A percentile compares a stretch with the other conserved stretches of the same genome.
Conservation (phyloP, 192 early-diverging fungal genomes). For the Podila epicladia region DNA sequence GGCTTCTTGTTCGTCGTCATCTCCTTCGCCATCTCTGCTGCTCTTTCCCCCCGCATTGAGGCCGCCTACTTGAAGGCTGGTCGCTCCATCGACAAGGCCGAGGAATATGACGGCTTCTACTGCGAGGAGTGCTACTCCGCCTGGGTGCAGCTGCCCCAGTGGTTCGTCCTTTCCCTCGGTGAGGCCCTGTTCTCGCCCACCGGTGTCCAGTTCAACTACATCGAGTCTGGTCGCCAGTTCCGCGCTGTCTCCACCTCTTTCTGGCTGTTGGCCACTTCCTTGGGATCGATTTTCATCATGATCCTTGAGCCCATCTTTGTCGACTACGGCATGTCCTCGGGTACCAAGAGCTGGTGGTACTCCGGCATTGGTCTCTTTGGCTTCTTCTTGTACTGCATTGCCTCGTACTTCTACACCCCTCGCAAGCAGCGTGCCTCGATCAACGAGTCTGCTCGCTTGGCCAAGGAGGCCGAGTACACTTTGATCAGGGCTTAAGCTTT, state of each 20-base stretch:
- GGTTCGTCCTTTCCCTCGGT: slow-evolving; percentile 65
- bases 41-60: slow-evolving; percentile 31
- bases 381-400: slow-evolving; percentile 33
- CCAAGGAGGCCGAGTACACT: slow-evolving; percentile 42
- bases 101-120: slow-evolving; percentile 27
- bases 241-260: slow-evolving; percentile 64
- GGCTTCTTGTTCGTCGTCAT: slow-evolving; percentile 63
- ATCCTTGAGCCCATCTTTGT: slow-evolving; percentile 41
- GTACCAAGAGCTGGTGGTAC: slow-evolving; percentile 31
- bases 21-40: slow-evolving; percentile 54
- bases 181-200: slow-evolving; percentile 68
- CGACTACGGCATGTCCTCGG: not conserved
- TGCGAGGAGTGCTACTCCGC: slow-evolving; percentile 42
- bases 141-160: slow-evolving; percentile 56
- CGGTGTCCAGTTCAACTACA: slow-evolving; percentile 74
- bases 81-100: slow-evolving; percentile 2
- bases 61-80: slow-evolving; percentile 11
- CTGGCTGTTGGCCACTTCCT: slow-evolving; percentile 61
- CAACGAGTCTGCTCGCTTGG: slow-evolving; percentile 43
- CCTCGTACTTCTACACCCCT: slow-evolving; percentile 31
- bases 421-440: slow-evolving; percentile 46
- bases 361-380: slow-evolving; percentile 48
- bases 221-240: slow-evolving; percentile 68
- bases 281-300: slow-evolving; percentile 54
- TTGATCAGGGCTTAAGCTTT: not conserved